Evolutionary conservation across 495 filamentous ascomycete genomes (phyloP), one percentile per base, ranked within the genome.

Genomic region (Hypoxylon crocopeplum): DNA sequence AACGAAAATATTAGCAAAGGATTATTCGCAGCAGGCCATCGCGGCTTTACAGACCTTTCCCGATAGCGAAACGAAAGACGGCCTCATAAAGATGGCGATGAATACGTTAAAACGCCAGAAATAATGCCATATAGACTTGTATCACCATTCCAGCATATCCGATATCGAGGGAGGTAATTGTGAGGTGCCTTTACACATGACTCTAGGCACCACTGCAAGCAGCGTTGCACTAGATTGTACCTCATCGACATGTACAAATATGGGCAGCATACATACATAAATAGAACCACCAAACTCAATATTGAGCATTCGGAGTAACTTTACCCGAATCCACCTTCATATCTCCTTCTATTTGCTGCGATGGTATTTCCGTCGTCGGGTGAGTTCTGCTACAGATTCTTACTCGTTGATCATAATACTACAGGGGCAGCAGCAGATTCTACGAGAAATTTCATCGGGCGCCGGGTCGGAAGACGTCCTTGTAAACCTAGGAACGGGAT

Each of bases 21-120:
- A 93, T 56, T 98, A 95, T 68, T 89, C 87, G 16, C 86, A 94
- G 69, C 88, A 89, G 67, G 94, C 94, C n/a, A 87, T 93, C 44
- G 79, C 84, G 13, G 89, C 93, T 13, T 88, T 98, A 61, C 78
- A 80, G 65, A 67, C 74, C 25, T 97, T 98, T 74, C 95, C 94
- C 11, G 88, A 92, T 46, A 90, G 91, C 65, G 94, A 97, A 54
- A 93, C 95, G 32, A 97, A 96, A 76, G 79, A 87, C 17, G 93
- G 92, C 6, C 78, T 98, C 46, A 81, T 94, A 62, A 90, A 97
- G 57, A 96, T 98, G 88, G 93, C 92, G 59, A 83, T 87, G 66
- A 97, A 96, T 77, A 91, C 92, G 2, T 82, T 97, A 78, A 88
- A 91, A 68, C 83, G 94, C 65, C 83, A 91, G 68, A 96, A 96